Evolutionary conservation across 306 rosid genomes (phyloP).

Genomic region (Alnus glutinosa): DNA sequence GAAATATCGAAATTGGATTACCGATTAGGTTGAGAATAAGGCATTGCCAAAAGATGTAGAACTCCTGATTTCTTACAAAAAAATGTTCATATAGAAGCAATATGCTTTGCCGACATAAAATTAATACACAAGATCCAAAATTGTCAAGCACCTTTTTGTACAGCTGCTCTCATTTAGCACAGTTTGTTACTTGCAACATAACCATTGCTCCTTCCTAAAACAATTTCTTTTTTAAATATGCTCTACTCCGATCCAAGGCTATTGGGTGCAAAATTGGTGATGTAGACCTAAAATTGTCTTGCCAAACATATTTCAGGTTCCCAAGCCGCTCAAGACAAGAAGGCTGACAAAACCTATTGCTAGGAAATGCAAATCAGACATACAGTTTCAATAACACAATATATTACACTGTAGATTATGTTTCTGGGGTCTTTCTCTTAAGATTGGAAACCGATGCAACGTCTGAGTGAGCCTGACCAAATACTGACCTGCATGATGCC

Average conservation of each 20-base stretch:
- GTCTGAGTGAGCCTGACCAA: slow-evolving; percentile 66
- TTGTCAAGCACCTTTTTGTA: neutral
- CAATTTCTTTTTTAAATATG: neutral
- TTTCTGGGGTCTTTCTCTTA: slow-evolving; percentile 65
- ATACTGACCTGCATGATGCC: slow-evolving; percentile 62
- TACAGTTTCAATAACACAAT: slow-evolving; percentile 9
- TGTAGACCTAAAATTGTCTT: slow-evolving; percentile 16
- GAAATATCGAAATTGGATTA: neutral
- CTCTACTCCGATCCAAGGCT: neutral
- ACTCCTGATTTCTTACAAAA: neutral
- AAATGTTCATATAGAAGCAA: neutral
- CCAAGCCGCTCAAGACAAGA: neutral
- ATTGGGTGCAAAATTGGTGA: neutral
- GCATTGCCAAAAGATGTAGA: neutral
- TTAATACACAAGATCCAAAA: neutral
- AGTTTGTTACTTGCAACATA: neutral
- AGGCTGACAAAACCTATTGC: neutral
- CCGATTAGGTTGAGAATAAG: neutral
- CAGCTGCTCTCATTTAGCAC: neutral
- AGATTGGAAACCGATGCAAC: slow-evolving; percentile 41
- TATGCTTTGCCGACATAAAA: neutral
- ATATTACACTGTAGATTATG: slow-evolving; percentile 24
- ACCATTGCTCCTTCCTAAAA: neutral
- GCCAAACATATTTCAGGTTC: slow-evolving; percentile 20
- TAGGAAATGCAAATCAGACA: neutral